Evolutionary conservation across 495 filamentous ascomycete genomes (phyloP).

Genomic region (Podospora anserina): DNA sequence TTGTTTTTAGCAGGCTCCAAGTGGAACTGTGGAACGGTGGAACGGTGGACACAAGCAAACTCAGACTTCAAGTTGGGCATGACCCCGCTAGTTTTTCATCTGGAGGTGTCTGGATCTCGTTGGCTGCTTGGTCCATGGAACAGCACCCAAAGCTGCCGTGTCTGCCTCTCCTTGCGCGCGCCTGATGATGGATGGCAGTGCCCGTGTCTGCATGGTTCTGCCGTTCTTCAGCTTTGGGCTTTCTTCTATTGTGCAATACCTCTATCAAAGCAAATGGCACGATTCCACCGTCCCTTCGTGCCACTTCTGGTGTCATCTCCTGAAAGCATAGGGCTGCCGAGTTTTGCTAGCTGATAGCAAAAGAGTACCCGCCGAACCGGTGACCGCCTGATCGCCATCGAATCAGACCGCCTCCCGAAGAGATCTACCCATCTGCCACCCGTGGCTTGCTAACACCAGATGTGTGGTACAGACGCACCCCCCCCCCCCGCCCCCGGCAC

Average conservation of each 20-base stretch:
- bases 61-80: neutral
- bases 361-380: neutral
- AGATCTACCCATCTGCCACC: neutral
- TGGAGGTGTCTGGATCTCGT: neutral
- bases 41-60: neutral
- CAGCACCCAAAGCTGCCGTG: neutral
- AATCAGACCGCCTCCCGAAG: constrained; percentile 15
- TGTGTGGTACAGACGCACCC: neutral
- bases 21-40: too few species aligned
- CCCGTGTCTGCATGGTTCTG: neutral
- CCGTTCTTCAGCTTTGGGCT: neutral
- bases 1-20: too few species aligned
- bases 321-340: constrained; percentile 1
- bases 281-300: constrained; percentile 1
- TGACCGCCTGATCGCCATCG: constrained; percentile 14
- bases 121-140: neutral
- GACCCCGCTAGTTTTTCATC: neutral
- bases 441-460: neutral
- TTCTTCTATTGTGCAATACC: neutral
- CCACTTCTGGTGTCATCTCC: constrained; percentile 16
- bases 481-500: neutral
- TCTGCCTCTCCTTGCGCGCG: neutral
- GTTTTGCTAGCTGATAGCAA: neutral
- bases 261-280: neutral
- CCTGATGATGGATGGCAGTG: neutral